phyloP scores from a whole-genome alignment of 768 basidiomycete species.

The Termitomyces heimii region DNA sequence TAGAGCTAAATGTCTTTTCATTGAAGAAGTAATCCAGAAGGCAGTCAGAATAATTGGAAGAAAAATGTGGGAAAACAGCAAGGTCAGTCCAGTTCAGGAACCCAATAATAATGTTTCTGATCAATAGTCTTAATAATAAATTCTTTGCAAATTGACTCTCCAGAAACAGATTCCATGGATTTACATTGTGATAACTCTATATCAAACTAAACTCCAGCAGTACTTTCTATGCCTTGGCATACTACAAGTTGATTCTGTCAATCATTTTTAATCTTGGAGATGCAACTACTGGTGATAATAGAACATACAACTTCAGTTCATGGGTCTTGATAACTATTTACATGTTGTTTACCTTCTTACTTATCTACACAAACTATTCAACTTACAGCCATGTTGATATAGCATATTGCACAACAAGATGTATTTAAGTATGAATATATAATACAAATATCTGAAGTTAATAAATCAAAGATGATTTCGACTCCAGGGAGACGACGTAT shows the following conservation, averaged over 20 bases:
- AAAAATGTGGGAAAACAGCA: too few relatives aligned
- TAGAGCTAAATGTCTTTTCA: not conserved
- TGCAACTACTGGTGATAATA: not conserved
- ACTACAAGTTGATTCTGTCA: not conserved
- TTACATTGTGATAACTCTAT: not conserved
- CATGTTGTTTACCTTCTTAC: too few relatives aligned
- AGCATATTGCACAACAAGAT: too few relatives aligned
- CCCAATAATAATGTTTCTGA: not conserved
- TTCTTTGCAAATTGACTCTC: too few relatives aligned
- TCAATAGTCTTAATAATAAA: not conserved
- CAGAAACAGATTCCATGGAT: too few relatives aligned
- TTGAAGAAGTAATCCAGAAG: not conserved
- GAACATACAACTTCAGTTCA: not conserved
- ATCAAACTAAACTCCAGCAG: not conserved
- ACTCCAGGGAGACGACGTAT: too few relatives aligned
- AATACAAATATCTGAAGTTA: too few relatives aligned
- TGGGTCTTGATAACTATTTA: not conserved
- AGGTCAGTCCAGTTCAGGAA: not conserved
- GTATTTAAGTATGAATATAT: too few relatives aligned
- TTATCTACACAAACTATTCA: not conserved
- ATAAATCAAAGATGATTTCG: too few relatives aligned
- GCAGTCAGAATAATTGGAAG: not conserved
- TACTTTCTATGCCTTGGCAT: too few relatives aligned
- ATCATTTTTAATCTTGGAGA: not conserved
- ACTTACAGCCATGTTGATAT: conserved; percentile 18